phyloP scores from a whole-genome alignment of 176 grass and related monocot species.

The Eragrostis curvula region DNA sequence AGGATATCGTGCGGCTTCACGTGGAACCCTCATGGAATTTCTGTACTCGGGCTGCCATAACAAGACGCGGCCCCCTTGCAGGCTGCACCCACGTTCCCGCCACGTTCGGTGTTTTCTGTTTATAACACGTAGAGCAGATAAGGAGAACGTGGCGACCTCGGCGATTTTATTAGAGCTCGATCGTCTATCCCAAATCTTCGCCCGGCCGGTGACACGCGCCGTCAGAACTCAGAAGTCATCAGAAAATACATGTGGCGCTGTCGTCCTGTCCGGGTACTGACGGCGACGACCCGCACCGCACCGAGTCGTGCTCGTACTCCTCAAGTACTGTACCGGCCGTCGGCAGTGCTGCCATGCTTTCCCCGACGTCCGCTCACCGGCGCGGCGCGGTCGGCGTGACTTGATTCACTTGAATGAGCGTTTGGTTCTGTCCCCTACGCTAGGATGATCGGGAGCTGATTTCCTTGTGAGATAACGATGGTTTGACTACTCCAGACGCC shows the following conservation, averaged over 20 bases:
- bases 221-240: not conserved
- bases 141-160: not conserved
- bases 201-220: too few relatives aligned
- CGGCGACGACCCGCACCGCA: too few relatives aligned
- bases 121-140: too few relatives aligned
- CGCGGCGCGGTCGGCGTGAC: not conserved
- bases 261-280: not conserved
- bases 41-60: too few relatives aligned
- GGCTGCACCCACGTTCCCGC: not conserved
- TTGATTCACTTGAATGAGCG: conserved; percentile 21
- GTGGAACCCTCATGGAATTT: not conserved
- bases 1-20: not conserved
- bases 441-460: not conserved
- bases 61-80: not conserved
- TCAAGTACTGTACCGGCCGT: too few relatives aligned
- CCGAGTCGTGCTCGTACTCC: too few relatives aligned
- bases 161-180: too few relatives aligned
- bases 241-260: not conserved
- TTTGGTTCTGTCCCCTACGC: not conserved
- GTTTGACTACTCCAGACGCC: not conserved
- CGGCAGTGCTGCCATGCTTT: too few relatives aligned
- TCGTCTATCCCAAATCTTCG: too few relatives aligned
- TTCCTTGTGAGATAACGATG: not conserved
- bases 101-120: not conserved
- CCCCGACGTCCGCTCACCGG: too few relatives aligned